Base-by-base conservation (phyloP, 2,329 filamentous ascomycete genomes). In the Rutstroemia sp. region DNA sequence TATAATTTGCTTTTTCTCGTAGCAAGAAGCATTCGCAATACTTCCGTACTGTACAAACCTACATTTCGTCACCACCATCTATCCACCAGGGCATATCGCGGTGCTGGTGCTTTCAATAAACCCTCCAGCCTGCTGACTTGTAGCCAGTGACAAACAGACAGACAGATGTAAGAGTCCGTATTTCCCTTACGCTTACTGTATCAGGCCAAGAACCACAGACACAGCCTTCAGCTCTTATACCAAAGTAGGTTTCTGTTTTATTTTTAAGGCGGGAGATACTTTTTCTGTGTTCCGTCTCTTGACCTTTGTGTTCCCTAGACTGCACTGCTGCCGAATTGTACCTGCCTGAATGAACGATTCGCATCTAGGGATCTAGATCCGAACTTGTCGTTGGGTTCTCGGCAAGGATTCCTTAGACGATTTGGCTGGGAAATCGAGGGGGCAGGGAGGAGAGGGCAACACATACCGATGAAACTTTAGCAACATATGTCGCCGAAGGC, bases 281-380 rank as follows among this genome's bases (percentile, higher is more conserved):
- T 23, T 16, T 16, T 48, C 27, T 40, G 23, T 48, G 38, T 27
- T 54, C 16, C 27, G 4, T 19, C 17, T 42, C 39, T 7, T 42
- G 19, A 48, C 44, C 48, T 34, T 34, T 12, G 30, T 10, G 10
- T 14, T 34, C 9, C 30, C 12, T 34, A 14, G 30, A 34, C 30
- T 12, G 44, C 51, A 48, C 9, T 54, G 51, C 51, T 54, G 51
- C 51, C 51, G 51, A 47, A 39, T 34, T 39, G 51, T 54, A 48
- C 51, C 51, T 54, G 44, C 45, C 51, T 47, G 30, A 34, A 34
- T 47, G 51, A 34, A 48, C 51, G 51, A 54, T 54, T 54, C 14
- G 34, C 34, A 54, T 54, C 23, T 36, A 54, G 45, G 51, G 44
- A 48, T 54, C 52, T 34, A 54, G 52, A 54, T 54, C 23, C 34